Base-by-base conservation (phyloP, 148 eudicot species). In the Nyssa sinensis region DNA sequence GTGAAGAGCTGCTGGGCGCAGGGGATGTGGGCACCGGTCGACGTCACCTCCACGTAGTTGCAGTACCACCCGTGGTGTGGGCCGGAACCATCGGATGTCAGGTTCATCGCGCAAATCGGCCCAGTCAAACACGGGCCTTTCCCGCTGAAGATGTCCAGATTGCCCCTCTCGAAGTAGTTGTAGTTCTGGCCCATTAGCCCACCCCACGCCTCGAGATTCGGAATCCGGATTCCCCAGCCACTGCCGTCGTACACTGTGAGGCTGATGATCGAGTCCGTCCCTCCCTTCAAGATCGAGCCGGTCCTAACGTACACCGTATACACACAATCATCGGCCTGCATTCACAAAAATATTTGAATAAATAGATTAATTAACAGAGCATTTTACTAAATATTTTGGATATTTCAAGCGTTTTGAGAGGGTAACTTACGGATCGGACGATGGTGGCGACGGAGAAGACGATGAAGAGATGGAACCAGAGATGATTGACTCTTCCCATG, bases 131-230 rank as follows among this genome's bases (percentile, higher is more conserved):
- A 93, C 3, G 94, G 91, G 19, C 93, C 97, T 17, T 81, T 28
- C 0, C 91, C 93, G 71, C 91, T 91, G 81, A 93, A 93, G 28
- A 93, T 83, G 73, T 93, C 97, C 53, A 93, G 77, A 61, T 94
- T 94, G 13, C 89, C 86, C 57, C 97, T 79, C 84, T 94, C 97
- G 86, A 88, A 94, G 79, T 93, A 93, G 83, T 93, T 75, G 90
- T 91, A 79, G 5, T 67, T 83, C 3, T 78, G 72, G 53, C 87
- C 98, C 98, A 94, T 94, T 0, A 89, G 77, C 64, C 98, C 98
- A 29, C 98, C 98, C 98, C 98, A 94, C 0, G 77, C 41, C 73
- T 85, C 89, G 12, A 94, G 84, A 55, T 91, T 72, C 2, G 61
- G 44, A 81, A 93, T 91, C 44, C 76, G 74, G 11, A 86, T 70